phyloP scores from a whole-genome alignment of 345 rosid genomes.

The Bruguiera parviflora region DNA sequence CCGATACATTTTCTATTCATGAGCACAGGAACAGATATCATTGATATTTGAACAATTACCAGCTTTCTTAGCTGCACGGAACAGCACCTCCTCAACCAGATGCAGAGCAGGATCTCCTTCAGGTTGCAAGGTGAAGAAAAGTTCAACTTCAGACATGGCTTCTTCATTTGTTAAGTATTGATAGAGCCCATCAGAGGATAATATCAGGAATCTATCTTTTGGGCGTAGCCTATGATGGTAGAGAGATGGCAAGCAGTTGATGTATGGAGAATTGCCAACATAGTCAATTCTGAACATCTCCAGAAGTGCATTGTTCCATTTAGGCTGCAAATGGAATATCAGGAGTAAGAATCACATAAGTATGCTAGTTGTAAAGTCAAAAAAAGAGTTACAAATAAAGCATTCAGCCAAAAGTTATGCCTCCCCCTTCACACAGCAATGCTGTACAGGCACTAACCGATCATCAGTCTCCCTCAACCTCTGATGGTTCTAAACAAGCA shows the following conservation, averaged over 20 bases:
- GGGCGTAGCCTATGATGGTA: constrained; percentile 66
- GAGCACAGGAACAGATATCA: too few relatives aligned
- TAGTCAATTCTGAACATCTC: constrained; percentile 85
- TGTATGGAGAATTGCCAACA: constrained; percentile 70
- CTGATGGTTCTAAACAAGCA: background rate
- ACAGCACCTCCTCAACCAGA: constrained; percentile 72
- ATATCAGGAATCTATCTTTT: constrained; percentile 66
- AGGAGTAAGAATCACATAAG: constrained; percentile 2
- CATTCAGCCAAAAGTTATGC: background rate
- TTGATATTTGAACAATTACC: constrained; percentile 35
- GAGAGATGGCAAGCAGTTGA: constrained; percentile 74
- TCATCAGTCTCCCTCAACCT: background rate
- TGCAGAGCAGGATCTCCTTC: constrained; percentile 98
- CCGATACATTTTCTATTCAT: background rate
- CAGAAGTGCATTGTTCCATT: constrained; percentile 78
- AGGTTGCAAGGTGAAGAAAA: constrained; percentile 68
- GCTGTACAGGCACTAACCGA: background rate
- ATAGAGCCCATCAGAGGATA: constrained; percentile 88
- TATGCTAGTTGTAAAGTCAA: background rate
- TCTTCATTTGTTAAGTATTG: constrained; percentile 84
- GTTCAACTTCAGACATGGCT: constrained; percentile 67
- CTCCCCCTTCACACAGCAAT: background rate
- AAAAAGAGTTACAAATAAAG: background rate
- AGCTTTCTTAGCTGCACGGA: constrained; percentile 87
- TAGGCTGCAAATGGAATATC: constrained; percentile 47